Base-by-base conservation (phyloP, 176 grass and related monocot species). In the Paspalum vaginatum region DNA sequence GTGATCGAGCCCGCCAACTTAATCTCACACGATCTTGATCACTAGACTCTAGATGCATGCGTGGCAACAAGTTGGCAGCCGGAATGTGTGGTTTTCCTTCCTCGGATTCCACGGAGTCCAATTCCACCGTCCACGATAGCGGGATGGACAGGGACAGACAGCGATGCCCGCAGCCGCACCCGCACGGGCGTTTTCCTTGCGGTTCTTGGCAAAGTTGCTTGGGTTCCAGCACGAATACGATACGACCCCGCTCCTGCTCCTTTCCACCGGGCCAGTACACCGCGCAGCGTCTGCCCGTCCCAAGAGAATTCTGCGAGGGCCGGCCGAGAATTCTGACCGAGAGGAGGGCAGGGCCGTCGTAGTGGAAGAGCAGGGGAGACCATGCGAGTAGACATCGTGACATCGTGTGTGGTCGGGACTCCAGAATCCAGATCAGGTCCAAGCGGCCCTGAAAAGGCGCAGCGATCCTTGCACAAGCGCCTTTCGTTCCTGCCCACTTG, bases 401-500 rank as follows among this genome's bases (percentile, higher is more conserved):
- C n/a, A n/a, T n/a, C n/a, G n/a, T n/a, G n/a, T n/a, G n/a, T n/a
- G n/a, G n/a, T n/a, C n/a, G n/a, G n/a, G n/a, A n/a, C n/a, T n/a
- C n/a, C n/a, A n/a, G n/a, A n/a, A n/a, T n/a, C n/a, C n/a, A n/a
- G n/a, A n/a, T n/a, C n/a, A 75, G 71, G 61, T 20, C 61, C 85
- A 86, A 75, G 61, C 81, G 49, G 71, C 27, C 62, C 42, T 18
- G 15, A 52, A 67, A 86, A 68, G 21, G 49, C 62, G 53, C 43
- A 20, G 37, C 42, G 13, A 5, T 22, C 43, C 16, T 26, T 12
- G 49, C 80, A 78, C 85, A 87, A 65, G 79, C 0, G 0, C 64
- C 4, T 6, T 6, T 50, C 39, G 22, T 46, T 57, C 55, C 1
- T 26, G 63, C 20, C 40, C 72, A n/a, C 3, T n/a, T 58, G 21